A percentile compares a stretch with the other conserved stretches of the same genome.
phyloP scores from a whole-genome alignment of 306 rosid genomes.

The Castanea sativa region DNA sequence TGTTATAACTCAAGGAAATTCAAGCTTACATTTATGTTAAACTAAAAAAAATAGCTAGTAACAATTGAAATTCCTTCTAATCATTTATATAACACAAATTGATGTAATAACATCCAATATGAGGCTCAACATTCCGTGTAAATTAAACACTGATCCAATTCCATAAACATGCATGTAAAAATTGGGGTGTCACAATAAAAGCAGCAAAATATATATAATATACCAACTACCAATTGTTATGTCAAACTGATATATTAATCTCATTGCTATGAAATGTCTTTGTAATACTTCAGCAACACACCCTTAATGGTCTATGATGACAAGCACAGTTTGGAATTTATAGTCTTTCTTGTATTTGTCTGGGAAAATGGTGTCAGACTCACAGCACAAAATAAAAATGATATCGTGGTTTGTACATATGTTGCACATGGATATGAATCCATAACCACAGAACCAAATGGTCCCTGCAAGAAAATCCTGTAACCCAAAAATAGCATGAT shows the following conservation, averaged over 20 bases:
- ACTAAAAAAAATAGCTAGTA: too few species aligned
- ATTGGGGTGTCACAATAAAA: too few species aligned
- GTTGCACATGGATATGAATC: slow-evolving; percentile 29
- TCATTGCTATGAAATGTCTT: background rate
- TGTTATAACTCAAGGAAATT: too few species aligned
- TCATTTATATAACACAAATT: too few species aligned
- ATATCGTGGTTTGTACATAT: slow-evolving; percentile 26
- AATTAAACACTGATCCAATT: too few species aligned
- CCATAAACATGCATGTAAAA: too few species aligned
- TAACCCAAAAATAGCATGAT: slow-evolving; percentile 36
- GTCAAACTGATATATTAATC: background rate
- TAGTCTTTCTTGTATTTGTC: background rate
- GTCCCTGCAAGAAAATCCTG: slow-evolving; percentile 49
- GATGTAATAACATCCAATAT: too few species aligned
- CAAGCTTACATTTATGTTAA: too few species aligned
- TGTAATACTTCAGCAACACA: background rate
- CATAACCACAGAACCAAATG: slow-evolving; percentile 21
- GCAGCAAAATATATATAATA: too few species aligned
- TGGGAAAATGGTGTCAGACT: slow-evolving; percentile 15
- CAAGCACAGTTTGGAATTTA: background rate
- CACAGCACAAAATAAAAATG: slow-evolving; percentile 18
- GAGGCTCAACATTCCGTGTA: too few species aligned
- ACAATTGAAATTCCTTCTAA: too few species aligned
- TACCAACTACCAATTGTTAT: too few species aligned
- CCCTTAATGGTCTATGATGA: background rate